Evolutionary conservation across 2,329 filamentous ascomycete species (phyloP).

Genomic region (Fusarium sulawesiense): DNA sequence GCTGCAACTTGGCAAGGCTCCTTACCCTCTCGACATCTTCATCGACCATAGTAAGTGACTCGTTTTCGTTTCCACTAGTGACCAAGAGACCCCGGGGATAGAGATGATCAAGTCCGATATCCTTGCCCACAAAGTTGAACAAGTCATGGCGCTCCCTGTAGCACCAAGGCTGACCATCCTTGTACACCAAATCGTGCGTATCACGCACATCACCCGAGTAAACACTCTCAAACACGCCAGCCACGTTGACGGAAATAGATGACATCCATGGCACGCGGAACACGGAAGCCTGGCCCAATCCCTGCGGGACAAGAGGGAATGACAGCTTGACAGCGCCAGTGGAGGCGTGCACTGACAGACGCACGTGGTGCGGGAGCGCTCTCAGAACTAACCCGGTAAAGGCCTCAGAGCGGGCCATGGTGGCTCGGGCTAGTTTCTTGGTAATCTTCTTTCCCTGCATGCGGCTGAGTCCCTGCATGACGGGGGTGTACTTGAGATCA

Average conservation of each 20-base stretch:
- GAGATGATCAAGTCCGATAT: not conserved
- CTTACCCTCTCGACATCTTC: not conserved
- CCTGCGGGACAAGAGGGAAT: conserved; percentile 6
- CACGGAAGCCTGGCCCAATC: not conserved
- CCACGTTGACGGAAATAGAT: conserved; percentile 11
- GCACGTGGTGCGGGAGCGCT: conserved; percentile 6
- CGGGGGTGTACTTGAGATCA: conserved; percentile 6
- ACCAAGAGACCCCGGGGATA: conserved; percentile 6
- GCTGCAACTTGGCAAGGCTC: not conserved
- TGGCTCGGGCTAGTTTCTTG: conserved; percentile 10
- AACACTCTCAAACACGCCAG: conserved; percentile 9
- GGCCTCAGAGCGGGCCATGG: conserved; percentile 8
- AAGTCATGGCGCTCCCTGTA: conserved; percentile 2
- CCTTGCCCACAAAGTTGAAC: conserved; percentile 1
- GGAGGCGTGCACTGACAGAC: conserved; percentile 7
- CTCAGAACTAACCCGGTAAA: conserved; percentile 5
- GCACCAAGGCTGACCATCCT: conserved; percentile 11
- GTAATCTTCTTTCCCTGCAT: conserved; percentile 13
- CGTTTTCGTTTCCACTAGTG: not conserved
- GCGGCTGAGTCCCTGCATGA: conserved; percentile 10
- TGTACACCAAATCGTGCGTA: conserved; percentile 6
- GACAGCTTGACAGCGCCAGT: conserved; percentile 9
- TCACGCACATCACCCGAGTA: conserved; percentile 6
- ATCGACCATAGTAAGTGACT: not conserved
- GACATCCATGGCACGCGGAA: conserved; percentile 13